Evolutionary conservation across 2,329 filamentous ascomycete species (phyloP), one percentile per base, ranked within the genome.

Genomic region (Hypoxylon sp.): DNA sequence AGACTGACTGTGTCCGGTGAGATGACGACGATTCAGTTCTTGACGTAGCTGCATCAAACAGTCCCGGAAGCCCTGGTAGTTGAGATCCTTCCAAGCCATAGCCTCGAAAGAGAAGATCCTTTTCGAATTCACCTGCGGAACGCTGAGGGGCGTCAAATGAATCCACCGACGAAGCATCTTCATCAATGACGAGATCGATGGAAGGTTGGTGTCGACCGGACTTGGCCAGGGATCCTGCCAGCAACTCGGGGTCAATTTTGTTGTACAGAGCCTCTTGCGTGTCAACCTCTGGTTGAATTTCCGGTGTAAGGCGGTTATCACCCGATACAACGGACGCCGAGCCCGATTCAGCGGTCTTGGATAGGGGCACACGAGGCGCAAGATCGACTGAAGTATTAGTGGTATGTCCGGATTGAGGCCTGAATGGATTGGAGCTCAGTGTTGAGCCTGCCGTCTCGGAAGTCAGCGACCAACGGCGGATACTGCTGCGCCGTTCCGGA

Each of bases 341-440:
- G n/a, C 55, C 70, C 3, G 62, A 64, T 3, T 65, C 70, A 18
- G 53, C 42, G 7, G 54, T 44, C 33, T 70, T 68, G 2, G 62
- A 18, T 16, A 62, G 58, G 7, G 71, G 69, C n/a, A 67, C 56
- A 18, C 63, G 58, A 30, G 74, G 71, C 2, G 70, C 60, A 18
- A 80, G 67, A 65, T 84, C 81, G 40, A 84, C 72, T 0, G 82
- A 83, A 0, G 82, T 84, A 26, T 78, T 79, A 7, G 79, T 77
- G 0, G 82, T 84, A 57, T 82, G 80, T 22, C 76, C 78, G 1
- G 82, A 83, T 26, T 76, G 76, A 0, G 81, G 79, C 1, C 80
- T 71, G n/a, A 78, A 79, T 3, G 74, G 73, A 46, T 79, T 80
- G 12, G 81, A 82, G 55, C 79, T 79, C 22, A 75, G 70, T 51